These are phyloP conservation scores for Solanum hybrid DNA, from an alignment of 305 asterid genomes.

Conservation along the genomic window DNA sequence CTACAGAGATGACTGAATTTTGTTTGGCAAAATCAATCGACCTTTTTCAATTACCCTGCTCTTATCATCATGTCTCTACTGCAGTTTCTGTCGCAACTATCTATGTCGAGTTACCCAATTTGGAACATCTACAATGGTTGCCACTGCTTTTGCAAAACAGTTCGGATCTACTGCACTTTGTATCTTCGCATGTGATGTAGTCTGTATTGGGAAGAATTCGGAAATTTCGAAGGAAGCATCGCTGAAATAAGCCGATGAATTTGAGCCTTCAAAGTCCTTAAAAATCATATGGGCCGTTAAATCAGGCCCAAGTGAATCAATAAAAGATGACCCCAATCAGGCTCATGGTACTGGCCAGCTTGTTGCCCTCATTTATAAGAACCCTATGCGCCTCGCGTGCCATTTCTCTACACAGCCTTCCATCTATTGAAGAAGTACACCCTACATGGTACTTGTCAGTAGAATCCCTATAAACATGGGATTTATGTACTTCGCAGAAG, in stretches of 20 bases:
- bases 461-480: neutral
- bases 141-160: neutral
- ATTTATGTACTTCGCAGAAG: neutral
- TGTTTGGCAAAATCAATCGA: neutral
- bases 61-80: neutral
- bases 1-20: neutral
- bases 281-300: neutral
- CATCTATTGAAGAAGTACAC: neutral
- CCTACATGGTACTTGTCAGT: neutral
- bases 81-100: neutral
- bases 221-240: neutral
- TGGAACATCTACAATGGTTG: neutral
- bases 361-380: neutral
- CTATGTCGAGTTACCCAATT: neutral
- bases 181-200: neutral
- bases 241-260: neutral
- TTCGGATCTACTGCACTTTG: neutral
- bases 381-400: neutral
- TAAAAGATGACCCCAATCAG: neutral
- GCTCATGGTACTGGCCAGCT: neutral
- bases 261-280: neutral
- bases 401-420: neutral
- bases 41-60: neutral
- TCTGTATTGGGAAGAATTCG: neutral
- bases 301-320: neutral